A percentile compares a stretch with the other conserved stretches of the same genome.
These are phyloP conservation scores for Gossypium anomalum DNA, from an alignment of 345 rosid genomes.

Conservation along the genomic window DNA sequence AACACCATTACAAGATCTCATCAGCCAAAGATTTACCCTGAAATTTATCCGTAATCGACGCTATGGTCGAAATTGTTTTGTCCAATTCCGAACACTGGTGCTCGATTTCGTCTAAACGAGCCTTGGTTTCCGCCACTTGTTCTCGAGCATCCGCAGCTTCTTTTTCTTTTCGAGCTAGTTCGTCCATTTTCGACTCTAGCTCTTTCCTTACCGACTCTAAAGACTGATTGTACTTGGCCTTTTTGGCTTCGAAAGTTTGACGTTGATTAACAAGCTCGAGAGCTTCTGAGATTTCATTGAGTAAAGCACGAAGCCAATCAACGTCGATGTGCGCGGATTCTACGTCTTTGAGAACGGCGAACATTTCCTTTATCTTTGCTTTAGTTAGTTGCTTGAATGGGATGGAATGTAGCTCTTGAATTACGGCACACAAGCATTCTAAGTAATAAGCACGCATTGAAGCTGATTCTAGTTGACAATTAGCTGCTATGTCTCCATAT, in stretches of 20 bases:
- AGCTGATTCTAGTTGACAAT: conserved; percentile 57
- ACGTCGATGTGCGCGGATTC: conserved; percentile 64
- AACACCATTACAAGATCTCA: conserved; percentile 40
- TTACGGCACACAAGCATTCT: conserved; percentile 66
- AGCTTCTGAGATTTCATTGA: conserved; percentile 50
- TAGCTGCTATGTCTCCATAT: conserved; percentile 79
- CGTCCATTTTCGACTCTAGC: conserved; percentile 40
- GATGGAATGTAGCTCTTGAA: conserved; percentile 62
- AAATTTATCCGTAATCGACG: conserved; percentile 42
- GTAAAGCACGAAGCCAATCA: conserved; percentile 51
- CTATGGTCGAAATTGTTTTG: conserved; percentile 29
- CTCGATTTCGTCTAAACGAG: conserved; percentile 40
- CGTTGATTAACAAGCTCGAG: conserved; percentile 43
- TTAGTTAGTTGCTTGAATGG: conserved; percentile 54
- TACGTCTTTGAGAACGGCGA: conserved; percentile 74
- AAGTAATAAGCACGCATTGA: conserved; percentile 67
- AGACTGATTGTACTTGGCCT: conserved; percentile 31
- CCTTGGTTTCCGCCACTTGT: conserved; percentile 31
- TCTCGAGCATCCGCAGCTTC: conserved; percentile 36
- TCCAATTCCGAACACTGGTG: conserved; percentile 34
- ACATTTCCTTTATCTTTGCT: conserved; percentile 55
- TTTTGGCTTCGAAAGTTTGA: conserved; percentile 36
- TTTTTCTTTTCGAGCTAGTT: conserved; percentile 43
- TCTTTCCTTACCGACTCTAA: conserved; percentile 45
- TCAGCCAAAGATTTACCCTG: conserved; percentile 45